These are phyloP conservation scores for Cordyceps javanica DNA, from an alignment of 2,329 filamentous ascomycete genomes.

Conservation along the genomic window DNA sequence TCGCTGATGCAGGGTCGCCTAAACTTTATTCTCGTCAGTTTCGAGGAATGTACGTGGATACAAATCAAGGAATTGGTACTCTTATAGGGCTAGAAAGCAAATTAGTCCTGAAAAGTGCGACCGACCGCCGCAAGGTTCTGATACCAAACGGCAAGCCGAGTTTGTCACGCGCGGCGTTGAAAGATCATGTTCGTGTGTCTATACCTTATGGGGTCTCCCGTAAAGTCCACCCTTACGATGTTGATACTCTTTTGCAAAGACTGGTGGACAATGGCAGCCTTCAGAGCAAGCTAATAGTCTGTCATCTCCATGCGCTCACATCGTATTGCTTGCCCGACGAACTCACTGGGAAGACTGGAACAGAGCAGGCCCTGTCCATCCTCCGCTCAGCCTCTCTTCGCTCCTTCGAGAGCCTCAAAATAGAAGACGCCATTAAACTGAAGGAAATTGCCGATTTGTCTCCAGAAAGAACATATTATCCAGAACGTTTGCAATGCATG, in stretches of 20 bases:
- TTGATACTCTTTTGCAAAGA: neutral
- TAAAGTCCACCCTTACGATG: conserved; percentile 1
- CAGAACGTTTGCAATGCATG: neutral
- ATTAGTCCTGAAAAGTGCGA: neutral
- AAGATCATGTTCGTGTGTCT: neutral
- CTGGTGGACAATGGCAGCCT: conserved; percentile 45
- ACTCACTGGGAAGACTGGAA: conserved; percentile 44
- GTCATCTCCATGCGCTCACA: conserved; percentile 47
- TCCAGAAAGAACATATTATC: neutral
- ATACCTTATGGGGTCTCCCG: neutral
- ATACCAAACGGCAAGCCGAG: conserved; percentile 2
- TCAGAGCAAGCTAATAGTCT: conserved; percentile 43
- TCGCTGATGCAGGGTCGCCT: neutral
- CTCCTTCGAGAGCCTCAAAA: conserved; percentile 26
- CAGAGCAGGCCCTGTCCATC: conserved; percentile 44
- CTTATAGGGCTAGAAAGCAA: conserved; percentile 2
- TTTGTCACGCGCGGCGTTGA: neutral
- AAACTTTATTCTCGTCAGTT: neutral
- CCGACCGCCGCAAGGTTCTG: neutral
- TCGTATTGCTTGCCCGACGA: conserved; percentile 43
- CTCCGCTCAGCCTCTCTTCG: conserved; percentile 39
- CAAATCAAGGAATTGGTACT: neutral
- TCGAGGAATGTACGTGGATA: conserved; percentile 4
- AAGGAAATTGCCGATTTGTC: neutral
- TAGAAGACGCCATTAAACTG: neutral